phyloP scores from a whole-genome alignment of 2,329 filamentous ascomycete genomes.

The Colletotrichum somersetense region DNA sequence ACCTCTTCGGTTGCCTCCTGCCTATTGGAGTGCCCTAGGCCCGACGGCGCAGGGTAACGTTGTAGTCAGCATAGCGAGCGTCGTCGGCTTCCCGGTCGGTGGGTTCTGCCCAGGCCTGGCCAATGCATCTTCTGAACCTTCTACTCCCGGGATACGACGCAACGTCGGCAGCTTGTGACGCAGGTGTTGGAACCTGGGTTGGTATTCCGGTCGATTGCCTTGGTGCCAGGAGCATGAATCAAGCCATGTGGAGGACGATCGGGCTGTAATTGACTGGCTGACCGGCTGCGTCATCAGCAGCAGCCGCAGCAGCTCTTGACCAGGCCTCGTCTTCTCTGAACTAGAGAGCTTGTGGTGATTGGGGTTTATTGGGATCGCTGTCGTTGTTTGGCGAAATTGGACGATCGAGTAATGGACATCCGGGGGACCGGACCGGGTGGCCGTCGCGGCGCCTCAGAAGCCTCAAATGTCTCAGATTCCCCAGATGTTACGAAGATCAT shows the following conservation, averaged over 20 bases:
- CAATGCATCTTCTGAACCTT: conserved; percentile 11
- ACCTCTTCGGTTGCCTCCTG: not conserved
- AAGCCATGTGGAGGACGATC: not conserved
- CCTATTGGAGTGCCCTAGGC: not conserved
- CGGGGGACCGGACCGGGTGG: conserved; percentile 6
- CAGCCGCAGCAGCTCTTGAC: not conserved
- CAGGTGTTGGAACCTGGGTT: not conserved
- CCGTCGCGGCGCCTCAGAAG: not conserved
- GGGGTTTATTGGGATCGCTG: conserved; percentile 35
- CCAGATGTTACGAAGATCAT: not conserved
- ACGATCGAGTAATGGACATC: not conserved
- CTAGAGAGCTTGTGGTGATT: not conserved
- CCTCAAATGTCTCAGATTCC: not conserved
- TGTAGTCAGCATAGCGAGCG: not conserved
- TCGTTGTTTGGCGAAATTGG: conserved; percentile 5
- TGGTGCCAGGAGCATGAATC: not conserved
- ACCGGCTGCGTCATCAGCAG: not conserved
- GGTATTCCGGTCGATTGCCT: not conserved
- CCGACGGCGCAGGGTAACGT: conserved; percentile 20
- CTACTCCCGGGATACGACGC: not conserved
- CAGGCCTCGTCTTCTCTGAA: not conserved
- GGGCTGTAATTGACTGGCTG: not conserved
- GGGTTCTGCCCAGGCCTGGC: conserved; percentile 22
- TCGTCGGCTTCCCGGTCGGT: conserved; percentile 21
- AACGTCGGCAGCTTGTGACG: conserved; percentile 14